Base-by-base conservation (phyloP, 106 monocot species). In the Posidonia australis region DNA sequence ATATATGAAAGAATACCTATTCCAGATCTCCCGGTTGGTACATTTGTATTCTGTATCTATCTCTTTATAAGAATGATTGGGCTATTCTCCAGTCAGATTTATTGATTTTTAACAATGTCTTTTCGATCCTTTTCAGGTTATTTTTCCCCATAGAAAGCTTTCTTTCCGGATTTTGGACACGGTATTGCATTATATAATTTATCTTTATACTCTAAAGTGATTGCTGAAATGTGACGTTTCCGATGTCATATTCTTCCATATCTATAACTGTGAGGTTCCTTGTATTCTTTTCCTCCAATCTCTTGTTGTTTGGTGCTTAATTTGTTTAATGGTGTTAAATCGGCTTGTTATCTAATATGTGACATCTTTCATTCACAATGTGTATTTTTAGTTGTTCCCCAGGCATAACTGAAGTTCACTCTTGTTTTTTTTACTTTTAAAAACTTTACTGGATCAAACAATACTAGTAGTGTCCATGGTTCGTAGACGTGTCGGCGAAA, bases 131-230 rank as follows among this genome's bases (percentile, higher is more conserved):
- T 64, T 83, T 62, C 82, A 96, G 96, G 96, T 96, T 55, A 80
- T 96, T 75, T 96, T 96, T 67, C 96, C 96, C 64, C 84, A 96
- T 76, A 96, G 90, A 72, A 96, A 96, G 65, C 56, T 96, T 49
- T 96, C 90, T 24, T 96, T 96, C 68, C 81, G 96, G 51, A 96
- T 96, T 64, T 65, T 96, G 41, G 96, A 96, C 65, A 82, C 87
- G 44, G 96, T 96, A 96, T 36, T 10, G 23, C 45, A 59, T 41
- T 23, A n/a, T n/a, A n/a, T n/a, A n/a, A n/a, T 28, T 32, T 30
- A 10, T 25, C 45, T 19, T 19, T 36, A 36, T 7, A 36, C 36
- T 52, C 10, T 19, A 5, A 20, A 23, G 18, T 53, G 20, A 21
- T 53, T 53, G 19, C 20, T 53, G 11, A 52, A 52, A 52, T 52